Base-by-base conservation (phyloP, 257 asterid genomes). In the Solanum chiquidenum region DNA sequence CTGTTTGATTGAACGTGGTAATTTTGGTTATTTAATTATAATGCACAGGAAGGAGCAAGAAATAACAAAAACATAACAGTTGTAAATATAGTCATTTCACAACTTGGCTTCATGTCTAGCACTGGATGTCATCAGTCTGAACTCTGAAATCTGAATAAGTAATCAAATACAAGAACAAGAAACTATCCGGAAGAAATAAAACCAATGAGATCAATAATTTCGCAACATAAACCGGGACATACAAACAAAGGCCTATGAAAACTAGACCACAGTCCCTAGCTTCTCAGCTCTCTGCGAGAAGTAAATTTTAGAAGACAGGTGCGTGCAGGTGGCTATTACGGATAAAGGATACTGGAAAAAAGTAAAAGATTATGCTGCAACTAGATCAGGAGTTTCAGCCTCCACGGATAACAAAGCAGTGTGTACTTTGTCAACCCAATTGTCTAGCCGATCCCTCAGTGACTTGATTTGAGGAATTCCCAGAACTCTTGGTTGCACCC, bases 381-480 rank as follows among this genome's bases (percentile, higher is more conserved):
- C 99, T 35, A 97, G 90, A 93, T 97, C 99, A 55, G 99, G 99
- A 73, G 98, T 94, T 88, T 97, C 99, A 3, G 99, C 98, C 92
- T 96, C 99, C 2, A 97, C 98, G 1, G 98, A 95, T 90, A 94
- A 87, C 94, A 97, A 90, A 86, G 99, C 96, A 1, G 95, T 90
- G 92, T 95, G 98, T 40, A 97, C 99, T 90, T 96, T 97, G 27
- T 88, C 98, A 71, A 95, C 93, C 99, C 99, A 97, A 44, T 87
- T 92, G 88, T 92, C 98, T 80, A 96, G 94, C 83, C 98, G 91
- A 84, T 93, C 98, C 40, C 98, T 93, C 92, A 97, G 89, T 4
- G 99, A 94, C 92, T 92, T 94, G 92, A 97, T 92, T 91, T 96
- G 99, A 64, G 95, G 90, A 86, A 95, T 93, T 37, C 99, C 99